A percentile compares a stretch with the other conserved stretches of the same genome.
phyloP scores from a whole-genome alignment of 257 asterid species.

The Ligustrum vulgare region DNA sequence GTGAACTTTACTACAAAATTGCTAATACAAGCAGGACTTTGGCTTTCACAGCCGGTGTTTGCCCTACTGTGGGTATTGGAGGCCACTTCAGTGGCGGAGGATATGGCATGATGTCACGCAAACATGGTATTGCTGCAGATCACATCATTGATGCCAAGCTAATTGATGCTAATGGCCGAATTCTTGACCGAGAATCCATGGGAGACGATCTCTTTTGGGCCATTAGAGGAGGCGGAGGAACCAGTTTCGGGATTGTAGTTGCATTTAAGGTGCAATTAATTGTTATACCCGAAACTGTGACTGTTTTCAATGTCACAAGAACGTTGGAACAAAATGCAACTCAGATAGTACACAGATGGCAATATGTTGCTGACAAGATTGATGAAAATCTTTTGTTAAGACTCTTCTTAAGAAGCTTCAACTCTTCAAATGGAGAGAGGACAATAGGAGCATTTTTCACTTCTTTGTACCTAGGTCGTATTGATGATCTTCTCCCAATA shows the following conservation, averaged over 20 bases:
- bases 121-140: slow-evolving; percentile 35
- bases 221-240: slow-evolving; percentile 52
- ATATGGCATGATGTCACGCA: slow-evolving; percentile 37
- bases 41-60: slow-evolving; percentile 40
- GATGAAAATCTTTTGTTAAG: slow-evolving; percentile 39
- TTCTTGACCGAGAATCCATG: slow-evolving; percentile 39
- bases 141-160: slow-evolving; percentile 42
- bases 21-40: slow-evolving; percentile 25
- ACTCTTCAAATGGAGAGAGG: slow-evolving; percentile 15
- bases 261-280: slow-evolving; percentile 38
- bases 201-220: slow-evolving; percentile 63
- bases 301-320: slow-evolving; percentile 34
- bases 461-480: slow-evolving; percentile 36
- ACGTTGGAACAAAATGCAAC: slow-evolving; percentile 46
- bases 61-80: slow-evolving; percentile 50
- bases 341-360: slow-evolving; percentile 40
- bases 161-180: slow-evolving; percentile 30
- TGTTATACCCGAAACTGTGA: slow-evolving; percentile 33
- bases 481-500: slow-evolving; percentile 26
- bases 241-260: slow-evolving; percentile 39
- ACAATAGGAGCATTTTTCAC: slow-evolving; percentile 35
- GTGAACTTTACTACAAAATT: slow-evolving; percentile 36
- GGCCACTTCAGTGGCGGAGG: slow-evolving; percentile 60
- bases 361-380: slow-evolving; percentile 36
- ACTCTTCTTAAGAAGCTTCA: slow-evolving; percentile 9